These are phyloP conservation scores for Bauhinia variegata DNA, from an alignment of 306 rosid species.

Conservation along the genomic window DNA sequence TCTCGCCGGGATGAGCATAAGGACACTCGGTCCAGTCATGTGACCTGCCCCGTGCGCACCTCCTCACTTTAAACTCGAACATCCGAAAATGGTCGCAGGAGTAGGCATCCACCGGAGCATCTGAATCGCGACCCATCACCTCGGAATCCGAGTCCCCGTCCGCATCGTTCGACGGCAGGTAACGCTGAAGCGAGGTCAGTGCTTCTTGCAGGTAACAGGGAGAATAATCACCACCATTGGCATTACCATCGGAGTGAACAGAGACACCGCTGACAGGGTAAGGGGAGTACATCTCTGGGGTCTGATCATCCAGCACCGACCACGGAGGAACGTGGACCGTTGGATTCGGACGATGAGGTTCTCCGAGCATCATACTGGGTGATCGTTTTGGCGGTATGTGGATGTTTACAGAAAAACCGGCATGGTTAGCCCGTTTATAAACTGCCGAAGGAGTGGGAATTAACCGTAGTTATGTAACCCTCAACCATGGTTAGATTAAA, in stretches of 20 bases:
- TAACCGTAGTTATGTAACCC: conserved; percentile 47
- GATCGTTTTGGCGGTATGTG: background rate
- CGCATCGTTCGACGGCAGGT: conserved; percentile 56
- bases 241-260: conserved; percentile 49
- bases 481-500: conserved; percentile 54
- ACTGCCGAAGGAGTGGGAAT: conserved; percentile 32
- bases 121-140: conserved; percentile 48
- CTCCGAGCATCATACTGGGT: conserved; percentile 71
- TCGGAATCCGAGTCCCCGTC: conserved; percentile 67
- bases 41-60: conserved; percentile 87
- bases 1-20: conserved; percentile 97
- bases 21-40: conserved; percentile 99
- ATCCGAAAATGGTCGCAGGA: conserved; percentile 92
- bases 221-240: conserved; percentile 54
- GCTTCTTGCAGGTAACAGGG: conserved; percentile 64
- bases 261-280: conserved; percentile 49
- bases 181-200: conserved; percentile 64
- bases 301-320: conserved; percentile 57
- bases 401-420: conserved; percentile 47
- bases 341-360: conserved; percentile 66
- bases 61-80: conserved; percentile 86
- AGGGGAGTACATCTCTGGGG: conserved; percentile 52
- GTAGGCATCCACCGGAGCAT: conserved; percentile 79
- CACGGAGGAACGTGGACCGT: conserved; percentile 77
- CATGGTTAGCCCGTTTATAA: conserved; percentile 50